phyloP scores from a whole-genome alignment of 208 protist genomes.

The Trypanosomatidae sp. region DNA sequence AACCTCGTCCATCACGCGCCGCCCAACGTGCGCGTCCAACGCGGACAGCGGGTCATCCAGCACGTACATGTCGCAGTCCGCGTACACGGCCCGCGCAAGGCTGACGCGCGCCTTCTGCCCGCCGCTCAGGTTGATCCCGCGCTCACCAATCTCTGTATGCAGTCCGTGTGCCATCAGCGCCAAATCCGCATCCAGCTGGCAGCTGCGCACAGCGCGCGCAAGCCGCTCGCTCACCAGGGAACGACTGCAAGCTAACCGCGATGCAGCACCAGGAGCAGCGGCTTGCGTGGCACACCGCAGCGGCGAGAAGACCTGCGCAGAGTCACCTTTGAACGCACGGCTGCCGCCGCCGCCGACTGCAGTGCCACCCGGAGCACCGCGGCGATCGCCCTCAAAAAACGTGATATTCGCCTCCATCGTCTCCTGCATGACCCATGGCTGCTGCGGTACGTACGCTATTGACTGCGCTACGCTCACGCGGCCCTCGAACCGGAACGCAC shows the following conservation, averaged over 20 bases:
- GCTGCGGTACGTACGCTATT: constrained; percentile 92
- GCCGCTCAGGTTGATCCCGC: constrained; percentile 88
- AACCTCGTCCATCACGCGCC: constrained; percentile 44
- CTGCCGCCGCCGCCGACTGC: constrained; percentile 22
- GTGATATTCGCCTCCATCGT: constrained; percentile 93
- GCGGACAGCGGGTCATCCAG: constrained; percentile 93
- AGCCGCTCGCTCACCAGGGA: constrained; percentile 28
- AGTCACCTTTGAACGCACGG: neutral
- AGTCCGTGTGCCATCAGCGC: constrained; percentile 75
- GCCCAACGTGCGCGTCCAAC: constrained; percentile 90
- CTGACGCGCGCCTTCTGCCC: constrained; percentile 88
- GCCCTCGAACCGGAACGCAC: constrained; percentile 41
- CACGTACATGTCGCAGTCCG: constrained; percentile 81
- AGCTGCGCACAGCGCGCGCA: constrained; percentile 38
- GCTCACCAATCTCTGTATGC: constrained; percentile 88
- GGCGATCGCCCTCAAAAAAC: constrained; percentile 78
- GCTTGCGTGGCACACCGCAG: constrained; percentile 43
- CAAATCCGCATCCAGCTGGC: constrained; percentile 89
- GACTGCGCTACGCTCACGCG: constrained; percentile 23
- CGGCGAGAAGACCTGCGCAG: constrained; percentile 4
- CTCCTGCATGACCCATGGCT: constrained; percentile 93
- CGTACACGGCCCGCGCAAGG: constrained; percentile 89
- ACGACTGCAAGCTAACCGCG: constrained; percentile 76
- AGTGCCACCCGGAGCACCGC: neutral
- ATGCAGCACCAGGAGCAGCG: constrained; percentile 28